These are phyloP conservation scores for Claviceps sp. DNA, from an alignment of 2,329 filamentous ascomycete genomes.

Conservation along the genomic window DNA sequence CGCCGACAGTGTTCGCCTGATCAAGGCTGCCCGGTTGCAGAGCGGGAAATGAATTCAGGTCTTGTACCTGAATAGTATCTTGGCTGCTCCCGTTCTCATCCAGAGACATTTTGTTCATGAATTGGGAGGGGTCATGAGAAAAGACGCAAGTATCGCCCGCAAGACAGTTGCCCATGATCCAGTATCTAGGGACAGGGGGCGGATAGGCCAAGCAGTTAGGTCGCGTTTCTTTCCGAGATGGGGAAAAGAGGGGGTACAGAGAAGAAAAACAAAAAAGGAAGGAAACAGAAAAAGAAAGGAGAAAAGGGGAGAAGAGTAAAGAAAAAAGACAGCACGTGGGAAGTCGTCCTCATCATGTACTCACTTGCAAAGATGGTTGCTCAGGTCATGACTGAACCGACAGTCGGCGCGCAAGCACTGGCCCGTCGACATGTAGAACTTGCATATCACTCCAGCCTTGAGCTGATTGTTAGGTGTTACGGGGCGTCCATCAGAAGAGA, in stretches of 20 bases:
- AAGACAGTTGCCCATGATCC: conserved; percentile 89
- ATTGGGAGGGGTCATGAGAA: conserved; percentile 82
- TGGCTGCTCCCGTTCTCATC: conserved; percentile 51
- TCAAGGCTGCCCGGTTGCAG: conserved; percentile 50
- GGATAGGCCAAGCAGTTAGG: not conserved
- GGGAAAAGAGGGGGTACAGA: too few relatives aligned
- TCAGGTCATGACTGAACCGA: conserved; percentile 91
- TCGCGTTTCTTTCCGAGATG: too few relatives aligned
- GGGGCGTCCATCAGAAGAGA: conserved; percentile 62
- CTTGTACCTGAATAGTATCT: conserved; percentile 64
- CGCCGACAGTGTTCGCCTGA: conserved; percentile 38
- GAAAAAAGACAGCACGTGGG: not conserved
- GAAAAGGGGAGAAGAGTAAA: not conserved
- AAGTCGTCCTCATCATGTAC: conserved; percentile 23
- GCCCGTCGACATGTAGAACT: conserved; percentile 93
- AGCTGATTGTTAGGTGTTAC: conserved; percentile 62
- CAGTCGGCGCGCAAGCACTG: conserved; percentile 92
- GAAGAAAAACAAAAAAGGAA: not conserved
- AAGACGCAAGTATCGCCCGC: conserved; percentile 92
- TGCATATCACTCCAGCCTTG: conserved; percentile 84
- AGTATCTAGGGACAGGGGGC: conserved; percentile 49
- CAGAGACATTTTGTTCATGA: conserved; percentile 69
- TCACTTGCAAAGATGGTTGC: conserved; percentile 95
- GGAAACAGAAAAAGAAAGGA: not conserved
- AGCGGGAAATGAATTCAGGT: conserved; percentile 74